phyloP scores from a whole-genome alignment of 2,329 filamentous ascomycete species.

The Ceratocystis cubensis region DNA sequence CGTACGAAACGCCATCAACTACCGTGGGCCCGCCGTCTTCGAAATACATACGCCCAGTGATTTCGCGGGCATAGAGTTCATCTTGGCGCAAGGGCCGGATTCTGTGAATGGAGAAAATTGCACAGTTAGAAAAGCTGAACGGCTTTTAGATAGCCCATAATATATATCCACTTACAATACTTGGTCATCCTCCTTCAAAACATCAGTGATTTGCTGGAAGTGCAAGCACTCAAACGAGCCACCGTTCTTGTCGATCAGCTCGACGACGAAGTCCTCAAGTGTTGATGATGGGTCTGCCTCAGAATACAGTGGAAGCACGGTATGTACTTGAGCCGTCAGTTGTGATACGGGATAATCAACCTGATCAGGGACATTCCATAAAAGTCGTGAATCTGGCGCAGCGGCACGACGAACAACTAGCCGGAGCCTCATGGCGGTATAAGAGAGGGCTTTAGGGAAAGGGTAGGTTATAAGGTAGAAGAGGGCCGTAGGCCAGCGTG shows the following conservation, averaged over 20 bases:
- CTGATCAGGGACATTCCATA: constrained; percentile 52
- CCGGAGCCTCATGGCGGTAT: constrained; percentile 49
- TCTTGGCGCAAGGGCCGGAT: constrained; percentile 66
- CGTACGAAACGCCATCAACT: constrained; percentile 40
- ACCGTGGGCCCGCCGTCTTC: constrained; percentile 65
- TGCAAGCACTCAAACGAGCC: constrained; percentile 74
- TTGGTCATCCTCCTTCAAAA: constrained; percentile 73
- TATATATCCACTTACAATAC: constrained; percentile 49
- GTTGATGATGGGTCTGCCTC: constrained; percentile 58
- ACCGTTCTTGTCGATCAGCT: constrained; percentile 46
- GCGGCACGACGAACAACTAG: constrained; percentile 60
- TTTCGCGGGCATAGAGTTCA: constrained; percentile 57
- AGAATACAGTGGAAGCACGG: constrained; percentile 53
- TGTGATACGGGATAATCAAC: constrained; percentile 58
- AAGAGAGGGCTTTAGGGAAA: neutral
- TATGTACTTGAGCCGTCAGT: constrained; percentile 66
- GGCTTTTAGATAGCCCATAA: neutral
- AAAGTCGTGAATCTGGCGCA: constrained; percentile 57
- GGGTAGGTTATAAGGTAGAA: neutral
- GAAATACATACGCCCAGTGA: constrained; percentile 69
- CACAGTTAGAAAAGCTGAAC: constrained; percentile 20
- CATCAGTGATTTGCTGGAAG: constrained; percentile 56
- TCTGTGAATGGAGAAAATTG: constrained; percentile 31
- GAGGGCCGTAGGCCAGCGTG: neutral
- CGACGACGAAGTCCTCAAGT: constrained; percentile 78